Evolutionary conservation across 2,329 filamentous ascomycete species (phyloP), one percentile per base, ranked within the genome.

Genomic region (Phoma sp.): DNA sequence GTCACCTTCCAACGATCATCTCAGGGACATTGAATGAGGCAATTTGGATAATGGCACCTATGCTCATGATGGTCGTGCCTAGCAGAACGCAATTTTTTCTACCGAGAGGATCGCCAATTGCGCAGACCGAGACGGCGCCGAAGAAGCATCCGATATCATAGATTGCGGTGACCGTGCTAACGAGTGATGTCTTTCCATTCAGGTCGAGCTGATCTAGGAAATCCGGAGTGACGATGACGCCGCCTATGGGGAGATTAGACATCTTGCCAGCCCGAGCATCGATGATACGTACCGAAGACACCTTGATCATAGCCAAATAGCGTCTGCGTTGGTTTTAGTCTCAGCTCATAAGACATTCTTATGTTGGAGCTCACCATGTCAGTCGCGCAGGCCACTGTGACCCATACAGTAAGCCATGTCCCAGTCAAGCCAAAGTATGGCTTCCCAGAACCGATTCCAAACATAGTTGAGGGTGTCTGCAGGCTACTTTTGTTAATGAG

Each of bases 81-180:
- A 80, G 57, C 38, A 83, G 64, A 38, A 83, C 74, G 20, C 74
- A 77, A 48, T 77, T 79, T 54, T 80, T 80, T 21, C 82, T 71
- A 3, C 82, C 81, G 1, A 83, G 68, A 2, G 59, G 66, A 34
- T 84, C 81, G 17, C 81, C 81, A 21, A 80, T 64, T 12, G 74
- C 65, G 47, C n/a, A 79, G 12, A 65, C 77, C 2, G 78, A 61
- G 25, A 83, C 71, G 2, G 78, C 83, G 14, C 84, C 85, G 36
- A 86, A 71, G 67, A 87, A 86, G 64, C 84, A 86, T 7, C 84
- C 84, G 26, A 87, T 76, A 57, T 86, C 82, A 66, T 86, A 85
- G 47, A 85, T 81, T 2, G 83, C 83, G 1, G 81, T 83, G 10
- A 84, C 80, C 0, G 81, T 83, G n/a, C 73, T 65, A 58, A 78